Percentiles rank a stretch among this genome's conserved stretches.
Evolutionary conservation across 129 eudicot genomes (phyloP).

Genomic region (Gnaphalium uliginosum): DNA sequence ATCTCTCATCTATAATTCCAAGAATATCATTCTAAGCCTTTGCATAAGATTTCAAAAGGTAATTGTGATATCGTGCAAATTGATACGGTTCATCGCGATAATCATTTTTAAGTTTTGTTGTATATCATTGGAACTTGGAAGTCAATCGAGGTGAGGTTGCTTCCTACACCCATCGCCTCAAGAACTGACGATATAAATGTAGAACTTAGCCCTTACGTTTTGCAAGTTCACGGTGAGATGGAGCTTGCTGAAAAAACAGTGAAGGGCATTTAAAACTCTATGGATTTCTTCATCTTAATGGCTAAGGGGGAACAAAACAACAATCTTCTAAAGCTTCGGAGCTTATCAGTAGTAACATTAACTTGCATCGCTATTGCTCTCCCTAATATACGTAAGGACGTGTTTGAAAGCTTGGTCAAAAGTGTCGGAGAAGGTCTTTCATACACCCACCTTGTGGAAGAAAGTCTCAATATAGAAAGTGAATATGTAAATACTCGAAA

Average conservation of each 20-base stretch:
- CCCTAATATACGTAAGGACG: neutral
- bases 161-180: neutral
- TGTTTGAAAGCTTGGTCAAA: neutral
- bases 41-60: constrained; percentile 10
- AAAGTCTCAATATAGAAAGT: too few relatives aligned
- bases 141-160: neutral
- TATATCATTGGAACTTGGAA: neutral
- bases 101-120: neutral
- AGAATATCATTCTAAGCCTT: neutral
- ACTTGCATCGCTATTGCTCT: neutral
- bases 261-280: constrained; percentile 4
- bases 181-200: neutral
- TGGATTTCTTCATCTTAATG: neutral
- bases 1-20: neutral
- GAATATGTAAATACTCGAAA: too few relatives aligned
- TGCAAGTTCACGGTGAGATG: constrained; percentile 9
- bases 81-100: neutral
- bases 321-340: constrained; percentile 2
- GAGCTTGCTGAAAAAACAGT: constrained; percentile 11
- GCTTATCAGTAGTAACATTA: neutral
- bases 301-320: neutral
- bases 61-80: constrained; percentile 13
- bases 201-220: constrained; percentile 20
- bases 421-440: neutral
- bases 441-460: too few relatives aligned